Base-by-base conservation (phyloP, 2,329 filamentous ascomycete genomes). In the Chaetomium sp. region DNA sequence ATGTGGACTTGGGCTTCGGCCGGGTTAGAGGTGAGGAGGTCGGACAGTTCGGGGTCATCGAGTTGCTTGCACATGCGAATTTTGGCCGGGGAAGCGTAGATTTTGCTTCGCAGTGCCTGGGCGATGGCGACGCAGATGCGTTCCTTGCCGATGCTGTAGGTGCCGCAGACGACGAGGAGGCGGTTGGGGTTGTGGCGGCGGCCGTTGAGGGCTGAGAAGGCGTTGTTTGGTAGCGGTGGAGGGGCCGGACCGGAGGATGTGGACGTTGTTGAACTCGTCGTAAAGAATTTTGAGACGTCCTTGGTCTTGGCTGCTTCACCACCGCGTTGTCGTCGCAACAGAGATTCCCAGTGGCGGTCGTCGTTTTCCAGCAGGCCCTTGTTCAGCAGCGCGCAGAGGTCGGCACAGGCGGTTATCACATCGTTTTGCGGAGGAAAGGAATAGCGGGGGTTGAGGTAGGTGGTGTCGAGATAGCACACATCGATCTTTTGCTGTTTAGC, bases 141-240 rank as follows among this genome's bases (percentile, higher is more conserved):
- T 71, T 99, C 94, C 72, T 99, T 99, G 67, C 94, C 94, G 65
- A 99, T 99, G 64, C 88, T 95, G 72, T 99, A 99, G 0, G 94
- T 99, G 45, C 94, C 94, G 58, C 96, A 95, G 6, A 99, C 83
- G 5, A 99, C 89, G 0, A 99, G 80, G 2, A 99, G 79, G 4
- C 90, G 85, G 47, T 88, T 85, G 46, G 77, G 76, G 35, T 59
- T 56, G 43, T 55, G 46, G 19, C 8, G 60, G 12, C 19, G 56
- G 51, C 54, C 12, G 55, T 47, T 49, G 44, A 68, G 58, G 35
- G 59, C 62, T 6, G 62, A 59, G 45, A 67, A 63, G 52, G 67
- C 64, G 52, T 64, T 63, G 35, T 27, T 33, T 3, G 12, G 11
- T 46, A 4, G 33, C 34, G 66, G 50, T 54, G 62, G 42, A 61